Conservation (phyloP, 768 basidiomycete genomes). For the Suillus clintonianus region DNA sequence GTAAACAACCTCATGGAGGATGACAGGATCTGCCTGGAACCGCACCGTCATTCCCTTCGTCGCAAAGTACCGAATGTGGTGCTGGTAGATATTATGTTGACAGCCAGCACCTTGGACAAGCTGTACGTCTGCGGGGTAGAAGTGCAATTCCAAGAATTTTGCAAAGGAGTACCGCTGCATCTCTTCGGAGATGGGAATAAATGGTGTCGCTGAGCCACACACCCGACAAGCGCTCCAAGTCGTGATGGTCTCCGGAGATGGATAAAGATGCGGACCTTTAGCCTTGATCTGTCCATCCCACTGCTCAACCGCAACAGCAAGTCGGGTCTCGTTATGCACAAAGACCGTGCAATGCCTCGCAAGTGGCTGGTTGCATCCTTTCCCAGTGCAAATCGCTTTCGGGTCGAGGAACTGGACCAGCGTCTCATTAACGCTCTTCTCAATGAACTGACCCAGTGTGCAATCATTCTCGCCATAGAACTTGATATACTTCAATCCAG, state of each 20-base stretch:
- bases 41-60: conserved; percentile 81
- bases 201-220: conserved; percentile 78
- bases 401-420: conserved; percentile 70
- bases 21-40: conserved; percentile 83
- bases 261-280: conserved; percentile 54
- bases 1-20: conserved; percentile 83
- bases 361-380: conserved; percentile 80
- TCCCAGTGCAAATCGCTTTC: conserved; percentile 78
- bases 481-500: conserved; percentile 68
- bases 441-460: conserved; percentile 92
- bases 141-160: conserved; percentile 94
- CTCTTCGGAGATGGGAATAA: conserved; percentile 87
- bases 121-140: conserved; percentile 87
- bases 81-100: conserved; percentile 90
- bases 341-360: conserved; percentile 88
- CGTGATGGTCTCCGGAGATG: conserved; percentile 75
- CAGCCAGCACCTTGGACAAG: conserved; percentile 89
- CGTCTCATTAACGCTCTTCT: conserved; percentile 70
- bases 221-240: conserved; percentile 90
- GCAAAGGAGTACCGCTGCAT: conserved; percentile 94
- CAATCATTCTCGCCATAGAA: conserved; percentile 94
- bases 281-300: conserved; percentile 72
- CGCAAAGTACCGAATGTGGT: conserved; percentile 91
- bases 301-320: conserved; percentile 86
- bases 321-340: conserved; percentile 82